A percentile compares a stretch with the other conserved stretches of the same genome.
Conservation (phyloP, 331 rosid species). For the Spiraea crenata region DNA sequence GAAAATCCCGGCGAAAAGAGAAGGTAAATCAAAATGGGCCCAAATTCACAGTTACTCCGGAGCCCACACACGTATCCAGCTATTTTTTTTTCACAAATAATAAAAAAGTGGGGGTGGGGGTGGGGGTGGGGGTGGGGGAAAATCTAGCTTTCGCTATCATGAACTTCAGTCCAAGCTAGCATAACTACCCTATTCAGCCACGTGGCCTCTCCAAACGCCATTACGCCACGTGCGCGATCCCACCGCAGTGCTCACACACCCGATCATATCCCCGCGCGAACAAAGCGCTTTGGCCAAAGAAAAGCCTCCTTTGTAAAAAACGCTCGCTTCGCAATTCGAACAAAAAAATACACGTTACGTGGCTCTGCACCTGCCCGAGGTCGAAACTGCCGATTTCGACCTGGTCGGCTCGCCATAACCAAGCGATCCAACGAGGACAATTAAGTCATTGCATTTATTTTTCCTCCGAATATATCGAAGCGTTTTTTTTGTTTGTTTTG, state of each 20-base stretch:
- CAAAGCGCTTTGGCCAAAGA: not conserved
- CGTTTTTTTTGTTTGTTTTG: not conserved
- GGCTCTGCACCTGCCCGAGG: not conserved
- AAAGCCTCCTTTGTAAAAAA: not conserved
- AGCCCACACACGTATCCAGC: too few relatives aligned
- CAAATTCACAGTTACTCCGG: too few relatives aligned
- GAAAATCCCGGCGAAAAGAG: too few relatives aligned
- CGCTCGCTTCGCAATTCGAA: not conserved
- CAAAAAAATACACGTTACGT: not conserved
- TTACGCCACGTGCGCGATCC: not conserved
- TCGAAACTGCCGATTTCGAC: not conserved
- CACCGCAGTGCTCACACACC: not conserved
- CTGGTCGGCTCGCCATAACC: not conserved
- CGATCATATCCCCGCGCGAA: not conserved
- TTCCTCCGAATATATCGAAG: not conserved
- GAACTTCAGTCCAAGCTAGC: too few relatives aligned
- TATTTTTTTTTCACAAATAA: too few relatives aligned
- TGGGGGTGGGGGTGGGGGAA: too few relatives aligned
- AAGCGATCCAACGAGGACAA: conserved; percentile 8
- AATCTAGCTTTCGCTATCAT: too few relatives aligned
- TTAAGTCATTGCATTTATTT: not conserved
- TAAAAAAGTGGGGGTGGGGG: too few relatives aligned
- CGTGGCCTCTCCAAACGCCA: not conserved
- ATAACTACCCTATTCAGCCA: too few relatives aligned
- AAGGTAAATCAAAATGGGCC: too few relatives aligned